Conservation (phyloP, 257 asterid genomes). For the Mentha longifolia region DNA sequence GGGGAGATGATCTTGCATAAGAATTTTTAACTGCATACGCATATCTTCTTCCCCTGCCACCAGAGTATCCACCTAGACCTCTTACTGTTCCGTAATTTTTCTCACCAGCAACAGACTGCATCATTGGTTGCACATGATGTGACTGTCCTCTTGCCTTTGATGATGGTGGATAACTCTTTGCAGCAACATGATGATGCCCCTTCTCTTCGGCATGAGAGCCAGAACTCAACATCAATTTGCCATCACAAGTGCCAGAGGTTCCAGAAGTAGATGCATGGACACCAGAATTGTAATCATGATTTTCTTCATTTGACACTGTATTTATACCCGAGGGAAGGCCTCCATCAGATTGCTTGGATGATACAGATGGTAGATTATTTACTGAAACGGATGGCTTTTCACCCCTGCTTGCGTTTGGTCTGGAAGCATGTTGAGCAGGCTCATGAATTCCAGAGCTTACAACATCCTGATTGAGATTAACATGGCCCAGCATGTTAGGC, state of each 20-base stretch:
- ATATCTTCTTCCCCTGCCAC: conserved; percentile 70
- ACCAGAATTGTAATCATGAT: conserved; percentile 30
- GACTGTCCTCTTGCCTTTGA: conserved; percentile 49
- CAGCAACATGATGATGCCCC: conserved; percentile 42
- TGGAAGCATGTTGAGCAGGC: conserved; percentile 48
- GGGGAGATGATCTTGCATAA: conserved; percentile 47
- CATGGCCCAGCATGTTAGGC: conserved; percentile 58
- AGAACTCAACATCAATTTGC: conserved; percentile 38
- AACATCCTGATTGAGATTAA: conserved; percentile 50
- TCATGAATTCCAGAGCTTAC: conserved; percentile 50
- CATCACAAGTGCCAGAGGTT: conserved; percentile 44
- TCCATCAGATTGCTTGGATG: conserved; percentile 44
- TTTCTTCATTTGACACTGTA: conserved; percentile 42
- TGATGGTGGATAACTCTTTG: conserved; percentile 40
- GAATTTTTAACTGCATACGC: conserved; percentile 74
- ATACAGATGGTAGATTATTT: conserved; percentile 48
- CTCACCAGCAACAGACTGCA: conserved; percentile 50
- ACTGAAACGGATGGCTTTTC: conserved; percentile 39
- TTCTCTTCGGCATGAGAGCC: conserved; percentile 49
- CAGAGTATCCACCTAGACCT: conserved; percentile 50
- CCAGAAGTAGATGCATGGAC: conserved; percentile 36
- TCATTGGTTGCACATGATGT: conserved; percentile 41
- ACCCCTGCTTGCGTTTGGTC: conserved; percentile 42
- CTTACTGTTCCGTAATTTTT: conserved; percentile 48
- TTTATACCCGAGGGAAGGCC: conserved; percentile 37